Conservation (phyloP, 352 stramenopile genomes). For the Pythium chondricola region DNA sequence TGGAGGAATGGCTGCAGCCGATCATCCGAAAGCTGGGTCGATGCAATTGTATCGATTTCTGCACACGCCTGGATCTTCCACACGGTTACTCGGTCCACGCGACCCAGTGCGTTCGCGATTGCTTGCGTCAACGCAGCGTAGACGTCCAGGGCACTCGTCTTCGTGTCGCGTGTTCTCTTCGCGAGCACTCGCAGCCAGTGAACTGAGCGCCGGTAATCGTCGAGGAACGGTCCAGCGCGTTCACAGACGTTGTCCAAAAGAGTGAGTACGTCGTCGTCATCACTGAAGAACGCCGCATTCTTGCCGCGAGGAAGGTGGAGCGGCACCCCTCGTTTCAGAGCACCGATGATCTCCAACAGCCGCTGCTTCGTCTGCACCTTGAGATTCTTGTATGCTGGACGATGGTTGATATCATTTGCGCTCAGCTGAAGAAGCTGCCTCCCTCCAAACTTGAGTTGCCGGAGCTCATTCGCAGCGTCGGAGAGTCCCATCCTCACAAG, state of each 20-base stretch:
- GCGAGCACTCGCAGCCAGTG: conserved; percentile 52
- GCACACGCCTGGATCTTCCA: conserved; percentile 41
- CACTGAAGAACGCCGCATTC: conserved; percentile 30
- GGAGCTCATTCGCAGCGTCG: conserved; percentile 41
- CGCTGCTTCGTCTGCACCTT: conserved; percentile 50
- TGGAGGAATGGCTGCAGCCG: conserved; percentile 50
- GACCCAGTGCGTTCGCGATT: conserved; percentile 34
- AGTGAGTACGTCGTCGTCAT: conserved; percentile 44
- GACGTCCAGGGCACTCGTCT: conserved; percentile 42
- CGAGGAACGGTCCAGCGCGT: conserved; percentile 33
- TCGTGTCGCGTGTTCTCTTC: conserved; percentile 26
- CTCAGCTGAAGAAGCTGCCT: conserved; percentile 37
- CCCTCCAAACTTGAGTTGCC: conserved; percentile 33
- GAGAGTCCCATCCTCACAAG: conserved; percentile 42
- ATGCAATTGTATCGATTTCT: conserved; percentile 44
- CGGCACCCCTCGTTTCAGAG: conserved; percentile 30
- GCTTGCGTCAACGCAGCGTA: conserved; percentile 44
- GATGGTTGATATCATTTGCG: conserved; percentile 46
- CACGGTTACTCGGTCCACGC: conserved; percentile 36
- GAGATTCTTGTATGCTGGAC: conserved; percentile 36
- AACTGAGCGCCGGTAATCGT: conserved; percentile 30
- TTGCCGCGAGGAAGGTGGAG: conserved; percentile 30
- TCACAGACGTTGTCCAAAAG: conserved; percentile 43
- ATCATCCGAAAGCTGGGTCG: conserved; percentile 51
- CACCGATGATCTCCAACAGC: conserved; percentile 43